Conservation (phyloP, 805 yeast genomes). For the Candida glaebosa region DNA sequence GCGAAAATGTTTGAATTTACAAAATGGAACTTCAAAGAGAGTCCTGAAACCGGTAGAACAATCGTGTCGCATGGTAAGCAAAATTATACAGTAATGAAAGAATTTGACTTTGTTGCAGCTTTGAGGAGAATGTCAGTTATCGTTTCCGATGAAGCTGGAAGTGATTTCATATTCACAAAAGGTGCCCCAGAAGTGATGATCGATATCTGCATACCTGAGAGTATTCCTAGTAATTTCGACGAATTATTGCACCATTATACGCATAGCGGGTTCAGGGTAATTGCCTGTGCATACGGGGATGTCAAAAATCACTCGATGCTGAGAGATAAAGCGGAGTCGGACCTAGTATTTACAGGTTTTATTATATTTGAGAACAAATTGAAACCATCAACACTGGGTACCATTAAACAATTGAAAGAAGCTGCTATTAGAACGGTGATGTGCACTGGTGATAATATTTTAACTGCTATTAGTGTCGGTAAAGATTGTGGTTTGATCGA, state of each 20-base stretch:
- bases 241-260: conserved; percentile 80
- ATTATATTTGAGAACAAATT: conserved; percentile 90
- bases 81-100: conserved; percentile 38
- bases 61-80: conserved; percentile 13
- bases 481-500: conserved; percentile 72
- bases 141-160: conserved; percentile 26
- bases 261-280: conserved; percentile 90
- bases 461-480: conserved; percentile 93
- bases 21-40: conserved; percentile 72
- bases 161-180: conserved; percentile 54
- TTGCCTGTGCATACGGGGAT: conserved; percentile 80
- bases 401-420: conserved; percentile 53
- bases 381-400: conserved; percentile 62
- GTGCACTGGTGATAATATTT: conserved; percentile 97
- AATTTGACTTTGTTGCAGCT: conserved; percentile 80
- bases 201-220: conserved; percentile 65
- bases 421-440: conserved; percentile 82
- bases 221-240: conserved; percentile 73
- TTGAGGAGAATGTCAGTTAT: conserved; percentile 90
- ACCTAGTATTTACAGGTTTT: conserved; percentile 77
- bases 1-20: conserved; percentile 91
- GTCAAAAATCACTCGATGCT: conserved; percentile 25
- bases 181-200: conserved; percentile 97
- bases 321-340: conserved; percentile 67
- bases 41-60: conserved; percentile 21